These are phyloP conservation scores for Chlamydomonas eustigma DNA, from an alignment of 139 green algal species.

Conservation along the genomic window DNA sequence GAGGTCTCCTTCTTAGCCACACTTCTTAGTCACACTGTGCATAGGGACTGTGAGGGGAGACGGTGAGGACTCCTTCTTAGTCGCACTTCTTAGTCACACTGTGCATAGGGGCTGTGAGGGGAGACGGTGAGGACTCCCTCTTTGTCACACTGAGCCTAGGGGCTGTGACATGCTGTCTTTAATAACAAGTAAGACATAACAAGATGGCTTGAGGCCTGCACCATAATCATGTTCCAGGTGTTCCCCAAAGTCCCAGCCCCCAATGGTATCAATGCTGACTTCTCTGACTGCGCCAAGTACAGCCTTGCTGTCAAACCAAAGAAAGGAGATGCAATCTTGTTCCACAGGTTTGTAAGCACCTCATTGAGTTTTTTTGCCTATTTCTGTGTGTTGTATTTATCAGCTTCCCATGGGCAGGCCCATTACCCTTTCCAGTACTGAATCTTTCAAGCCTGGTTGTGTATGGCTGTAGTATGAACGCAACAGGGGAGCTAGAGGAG, in stretches of 20 bases:
- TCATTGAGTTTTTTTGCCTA: background rate
- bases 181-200: too few relatives aligned
- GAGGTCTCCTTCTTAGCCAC: too few relatives aligned
- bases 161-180: too few relatives aligned
- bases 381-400: background rate
- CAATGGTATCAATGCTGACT: conserved; percentile 40
- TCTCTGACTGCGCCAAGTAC: conserved; percentile 55
- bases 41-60: too few relatives aligned
- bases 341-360: conserved; percentile 17
- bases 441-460: background rate
- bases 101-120: too few relatives aligned
- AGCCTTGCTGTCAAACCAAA: conserved; percentile 53
- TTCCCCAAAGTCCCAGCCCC: conserved; percentile 61
- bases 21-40: too few relatives aligned
- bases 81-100: too few relatives aligned
- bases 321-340: conserved; percentile 19
- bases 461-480: conserved; percentile 52
- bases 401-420: background rate
- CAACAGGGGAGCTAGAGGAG: conserved; percentile 47
- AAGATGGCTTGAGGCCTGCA: too few relatives aligned
- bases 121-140: too few relatives aligned
- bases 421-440: background rate
- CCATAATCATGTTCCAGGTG: too few relatives aligned
- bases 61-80: too few relatives aligned
- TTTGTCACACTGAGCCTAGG: too few relatives aligned